phyloP scores from a whole-genome alignment of 345 rosid species.

The Lepidium didymum region DNA sequence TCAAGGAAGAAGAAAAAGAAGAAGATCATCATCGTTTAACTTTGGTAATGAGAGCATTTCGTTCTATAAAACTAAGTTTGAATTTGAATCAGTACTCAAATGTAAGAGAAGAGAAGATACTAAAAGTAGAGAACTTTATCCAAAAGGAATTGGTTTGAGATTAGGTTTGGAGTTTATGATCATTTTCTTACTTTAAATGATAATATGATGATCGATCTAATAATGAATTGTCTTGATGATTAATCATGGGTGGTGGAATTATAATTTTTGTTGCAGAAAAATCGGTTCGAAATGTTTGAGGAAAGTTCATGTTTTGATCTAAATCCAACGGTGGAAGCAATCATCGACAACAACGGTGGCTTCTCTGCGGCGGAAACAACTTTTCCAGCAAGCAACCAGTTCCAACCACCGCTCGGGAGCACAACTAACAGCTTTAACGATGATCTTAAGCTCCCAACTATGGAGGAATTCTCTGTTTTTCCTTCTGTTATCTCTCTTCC shows the following conservation, averaged over 20 bases:
- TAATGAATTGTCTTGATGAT: not conserved
- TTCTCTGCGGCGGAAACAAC: not conserved
- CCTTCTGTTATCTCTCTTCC: conserved; percentile 19
- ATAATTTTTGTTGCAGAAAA: conserved; percentile 1
- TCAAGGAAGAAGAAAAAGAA: not conserved
- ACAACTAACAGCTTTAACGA: conserved; percentile 33
- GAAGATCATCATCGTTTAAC: not conserved
- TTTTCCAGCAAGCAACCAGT: conserved; percentile 5
- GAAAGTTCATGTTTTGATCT: conserved; percentile 44
- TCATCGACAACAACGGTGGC: conserved; percentile 2
- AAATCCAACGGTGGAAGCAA: conserved; percentile 28
- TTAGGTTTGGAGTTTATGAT: conserved; percentile 19
- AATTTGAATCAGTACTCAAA: not conserved
- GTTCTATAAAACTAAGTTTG: not conserved
- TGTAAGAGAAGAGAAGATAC: not conserved
- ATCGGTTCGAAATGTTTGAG: conserved; percentile 33
- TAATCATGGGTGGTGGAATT: not conserved
- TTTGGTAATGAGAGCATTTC: conserved; percentile 5
- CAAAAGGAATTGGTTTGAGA: conserved; percentile 15
- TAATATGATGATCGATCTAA: not conserved
- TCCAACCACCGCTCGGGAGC: conserved; percentile 17
- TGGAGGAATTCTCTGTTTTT: conserved; percentile 27
- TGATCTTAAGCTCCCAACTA: conserved; percentile 30
- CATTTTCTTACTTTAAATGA: not conserved
- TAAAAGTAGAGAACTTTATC: not conserved